Evolutionary conservation across 148 eudicot species (phyloP).

Genomic region (Oxyria digyna): DNA sequence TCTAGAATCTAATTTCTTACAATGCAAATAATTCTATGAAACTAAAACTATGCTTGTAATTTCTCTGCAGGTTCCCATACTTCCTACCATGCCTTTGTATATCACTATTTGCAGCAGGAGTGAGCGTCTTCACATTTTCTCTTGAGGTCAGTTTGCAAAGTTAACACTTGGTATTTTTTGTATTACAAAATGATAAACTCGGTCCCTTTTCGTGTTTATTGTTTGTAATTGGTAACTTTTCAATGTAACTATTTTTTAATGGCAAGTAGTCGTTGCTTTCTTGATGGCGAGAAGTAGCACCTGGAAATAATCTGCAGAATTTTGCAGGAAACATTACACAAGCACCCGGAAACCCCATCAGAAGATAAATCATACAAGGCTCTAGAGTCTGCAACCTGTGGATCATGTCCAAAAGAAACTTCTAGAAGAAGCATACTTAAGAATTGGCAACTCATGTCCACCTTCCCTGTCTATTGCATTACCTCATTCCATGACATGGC

Average conservation of each 20-base stretch:
- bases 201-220: background rate
- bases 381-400: conserved; percentile 26
- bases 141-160: conserved; percentile 51
- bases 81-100: conserved; percentile 69
- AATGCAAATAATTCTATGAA: background rate
- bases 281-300: no score
- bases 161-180: background rate
- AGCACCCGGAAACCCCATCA: conserved; percentile 20
- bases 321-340: conserved; percentile 74
- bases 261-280: background rate
- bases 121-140: conserved; percentile 40
- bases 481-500: conserved; percentile 95
- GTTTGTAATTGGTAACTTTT: background rate
- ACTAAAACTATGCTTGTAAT: background rate
- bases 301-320: background rate
- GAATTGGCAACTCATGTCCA: conserved; percentile 90
- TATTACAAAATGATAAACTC: background rate
- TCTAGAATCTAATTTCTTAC: background rate
- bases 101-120: conserved; percentile 45
- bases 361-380: conserved; percentile 26
- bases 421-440: conserved; percentile 36
- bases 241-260: background rate
- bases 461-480: conserved; percentile 61
- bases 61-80: conserved; percentile 70
- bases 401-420: conserved; percentile 7